phyloP scores from a whole-genome alignment of 179 eudicot species.

The Spinacia oleracea region DNA sequence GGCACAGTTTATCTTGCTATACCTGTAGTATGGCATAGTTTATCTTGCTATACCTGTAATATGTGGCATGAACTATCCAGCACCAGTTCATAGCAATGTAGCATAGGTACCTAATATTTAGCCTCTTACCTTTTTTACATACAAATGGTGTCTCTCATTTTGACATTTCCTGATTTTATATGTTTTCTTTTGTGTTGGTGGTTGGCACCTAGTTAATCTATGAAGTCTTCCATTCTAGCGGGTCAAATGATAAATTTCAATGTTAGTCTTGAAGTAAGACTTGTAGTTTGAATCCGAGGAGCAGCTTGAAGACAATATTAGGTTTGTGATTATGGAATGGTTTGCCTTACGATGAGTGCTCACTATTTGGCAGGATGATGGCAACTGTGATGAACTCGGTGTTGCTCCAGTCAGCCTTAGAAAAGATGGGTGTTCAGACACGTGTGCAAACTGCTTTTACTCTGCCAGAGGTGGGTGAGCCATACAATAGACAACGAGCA shows the following conservation, averaged over 20 bases:
- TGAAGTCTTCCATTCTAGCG: not conserved
- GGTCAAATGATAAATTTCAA: not conserved
- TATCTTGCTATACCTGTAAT: not conserved
- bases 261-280: not conserved
- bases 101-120: not conserved
- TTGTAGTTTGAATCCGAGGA: constrained; percentile 7
- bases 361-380: constrained; percentile 72
- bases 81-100: not conserved
- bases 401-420: constrained; percentile 87
- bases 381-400: constrained; percentile 95
- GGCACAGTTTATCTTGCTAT: not conserved
- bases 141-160: too few species aligned
- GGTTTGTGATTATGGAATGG: not conserved
- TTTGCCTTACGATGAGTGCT: constrained; percentile 7
- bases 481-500: constrained; percentile 82
- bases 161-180: not conserved
- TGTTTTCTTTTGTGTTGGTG: not conserved
- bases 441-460: constrained; percentile 85
- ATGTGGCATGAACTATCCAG: not conserved
- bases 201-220: not conserved
- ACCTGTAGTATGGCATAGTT: not conserved
- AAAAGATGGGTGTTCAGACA: constrained; percentile 81
- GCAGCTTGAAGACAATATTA: not conserved
- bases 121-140: not conserved
- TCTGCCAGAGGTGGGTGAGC: constrained; percentile 84